Base-by-base conservation (phyloP, 2,329 filamentous ascomycete species). In the Colletotrichum higginsianum region DNA sequence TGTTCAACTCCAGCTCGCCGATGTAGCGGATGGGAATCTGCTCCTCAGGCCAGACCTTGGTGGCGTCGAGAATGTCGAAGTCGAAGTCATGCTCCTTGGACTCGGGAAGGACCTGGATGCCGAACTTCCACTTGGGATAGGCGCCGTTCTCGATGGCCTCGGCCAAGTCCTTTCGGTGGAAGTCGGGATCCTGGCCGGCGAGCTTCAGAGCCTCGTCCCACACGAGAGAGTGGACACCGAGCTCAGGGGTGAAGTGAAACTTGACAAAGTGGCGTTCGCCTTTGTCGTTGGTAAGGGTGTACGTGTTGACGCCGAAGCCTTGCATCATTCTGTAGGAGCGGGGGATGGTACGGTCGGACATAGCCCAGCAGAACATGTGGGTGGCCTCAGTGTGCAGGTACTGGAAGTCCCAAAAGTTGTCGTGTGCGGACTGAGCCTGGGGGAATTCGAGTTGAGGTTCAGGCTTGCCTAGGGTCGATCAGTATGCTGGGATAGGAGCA, bases 1-100 rank as follows among this genome's bases (percentile, higher is more conserved):
- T 88, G 85, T 96, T 95, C 7, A 97, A 87, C 78, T 95, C 91
- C 1, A 97, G 79, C 80, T 95, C 89, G 49, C 93, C 94, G 67
- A 97, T 93, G 78, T 94, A 94, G 9, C 92, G 88, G 23, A 96
- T 86, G 0, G 94, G 94, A 0, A 95, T 84, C 0, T 91, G 82
- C 15, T 96, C 92, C 78, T 96, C 93, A 0, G 94, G 94, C 93
- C 94, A 96, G 35, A 96, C 81, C 83, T 97, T 96, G 47, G 94
- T 97, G 0, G 94, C 91, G 75, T 97, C 94, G 1, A 97, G 88
- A 40, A 96, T 92, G 76, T 96, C 94, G 72, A 96, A 96, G 8
- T 96, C 94, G 72, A 96, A 97, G 18, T 93, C 89, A 73, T 96
- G 86, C 78, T 94, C 89, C 60, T 91, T 87, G 11, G 86, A 86